Evolutionary conservation across 2,329 filamentous ascomycete genomes (phyloP).

Genomic region (Tolypocladium paradoxum): DNA sequence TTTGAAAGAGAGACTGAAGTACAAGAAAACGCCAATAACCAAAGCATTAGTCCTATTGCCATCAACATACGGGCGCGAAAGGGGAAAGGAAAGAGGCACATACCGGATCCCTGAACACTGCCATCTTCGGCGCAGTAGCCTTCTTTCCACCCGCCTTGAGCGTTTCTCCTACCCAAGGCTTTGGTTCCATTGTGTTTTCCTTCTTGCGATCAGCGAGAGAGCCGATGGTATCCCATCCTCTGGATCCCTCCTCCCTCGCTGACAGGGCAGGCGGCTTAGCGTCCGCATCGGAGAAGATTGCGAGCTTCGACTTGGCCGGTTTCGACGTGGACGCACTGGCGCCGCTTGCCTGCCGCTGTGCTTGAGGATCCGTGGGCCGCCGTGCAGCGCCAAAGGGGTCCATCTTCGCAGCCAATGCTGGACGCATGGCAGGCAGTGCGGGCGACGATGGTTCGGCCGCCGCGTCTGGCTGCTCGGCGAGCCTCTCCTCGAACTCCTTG

Average conservation of each 20-base stretch:
- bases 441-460: conserved; percentile 68
- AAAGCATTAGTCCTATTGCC: conserved; percentile 89
- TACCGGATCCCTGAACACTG: conserved; percentile 94
- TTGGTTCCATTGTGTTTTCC: conserved; percentile 79
- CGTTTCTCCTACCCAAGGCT: conserved; percentile 87
- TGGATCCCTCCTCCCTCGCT: conserved; percentile 41
- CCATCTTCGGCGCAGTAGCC: conserved; percentile 63
- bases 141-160: conserved; percentile 80
- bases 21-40: conserved; percentile 29
- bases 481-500: conserved; percentile 77
- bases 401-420: conserved; percentile 73
- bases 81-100: conserved; percentile 19
- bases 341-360: conserved; percentile 38
- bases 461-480: conserved; percentile 52
- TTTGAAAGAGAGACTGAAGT: conserved; percentile 47
- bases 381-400: conserved; percentile 63
- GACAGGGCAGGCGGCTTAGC: conserved; percentile 46
- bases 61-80: conserved; percentile 63
- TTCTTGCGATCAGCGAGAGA: conserved; percentile 82
- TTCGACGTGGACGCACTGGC: conserved; percentile 44
- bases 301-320: conserved; percentile 67
- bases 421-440: conserved; percentile 71
- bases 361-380: conserved; percentile 54
- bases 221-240: conserved; percentile 88
- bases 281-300: conserved; percentile 78